phyloP scores from a whole-genome alignment of 495 filamentous ascomycete species.

The Achaetomiella virescens region DNA sequence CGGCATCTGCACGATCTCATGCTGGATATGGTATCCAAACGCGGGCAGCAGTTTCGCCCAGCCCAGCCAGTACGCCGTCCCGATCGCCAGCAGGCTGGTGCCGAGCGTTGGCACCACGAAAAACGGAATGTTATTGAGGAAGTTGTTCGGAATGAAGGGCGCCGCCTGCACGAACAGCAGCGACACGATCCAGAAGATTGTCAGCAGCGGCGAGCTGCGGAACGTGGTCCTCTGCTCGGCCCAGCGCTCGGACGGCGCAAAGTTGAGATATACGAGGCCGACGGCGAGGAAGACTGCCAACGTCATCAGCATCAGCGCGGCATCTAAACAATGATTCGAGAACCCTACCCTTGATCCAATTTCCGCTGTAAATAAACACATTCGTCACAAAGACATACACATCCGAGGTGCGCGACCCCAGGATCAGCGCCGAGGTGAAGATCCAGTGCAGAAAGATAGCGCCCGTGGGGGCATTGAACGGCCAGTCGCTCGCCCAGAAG shows the following conservation, averaged over 20 bases:
- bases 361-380: conserved; percentile 32
- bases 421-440: conserved; percentile 54
- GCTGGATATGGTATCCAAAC: conserved; percentile 36
- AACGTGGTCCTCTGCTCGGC: conserved; percentile 33
- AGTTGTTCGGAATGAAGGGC: conserved; percentile 37
- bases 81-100: conserved; percentile 36
- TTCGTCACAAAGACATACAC: conserved; percentile 26
- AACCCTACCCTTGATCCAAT: conserved; percentile 31
- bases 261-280: conserved; percentile 38
- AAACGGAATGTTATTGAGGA: conserved; percentile 32
- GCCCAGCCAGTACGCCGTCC: conserved; percentile 39
- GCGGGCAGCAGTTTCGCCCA: conserved; percentile 41
- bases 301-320: conserved; percentile 19
- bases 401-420: conserved; percentile 29
- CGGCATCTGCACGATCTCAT: conserved; percentile 35
- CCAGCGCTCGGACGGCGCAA: conserved; percentile 34
- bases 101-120: conserved; percentile 42
- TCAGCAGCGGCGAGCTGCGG: conserved; percentile 35
- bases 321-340: too few species aligned
- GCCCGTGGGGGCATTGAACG: conserved; percentile 48
- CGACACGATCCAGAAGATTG: conserved; percentile 39
- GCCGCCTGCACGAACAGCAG: conserved; percentile 39
- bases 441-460: conserved; percentile 59
- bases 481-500: conserved; percentile 57
- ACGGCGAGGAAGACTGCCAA: conserved; percentile 51